These are phyloP conservation scores for Cordyceps cicadae DNA, from an alignment of 2,329 filamentous ascomycete species.

Conservation along the genomic window DNA sequence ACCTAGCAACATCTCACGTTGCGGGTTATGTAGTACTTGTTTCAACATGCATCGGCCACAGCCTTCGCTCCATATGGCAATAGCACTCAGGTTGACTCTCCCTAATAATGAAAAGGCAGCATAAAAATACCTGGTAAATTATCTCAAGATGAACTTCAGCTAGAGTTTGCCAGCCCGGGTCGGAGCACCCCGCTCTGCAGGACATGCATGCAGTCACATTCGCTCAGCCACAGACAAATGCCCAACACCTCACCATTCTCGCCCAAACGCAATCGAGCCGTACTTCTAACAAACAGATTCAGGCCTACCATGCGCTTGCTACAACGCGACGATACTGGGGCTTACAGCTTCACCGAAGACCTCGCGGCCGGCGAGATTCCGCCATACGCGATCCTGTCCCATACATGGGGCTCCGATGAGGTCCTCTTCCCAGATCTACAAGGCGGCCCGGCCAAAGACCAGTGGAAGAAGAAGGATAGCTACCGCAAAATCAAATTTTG, in stretches of 20 bases:
- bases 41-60: too few species aligned
- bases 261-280: background rate
- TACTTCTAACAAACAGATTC: background rate
- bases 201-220: too few species aligned
- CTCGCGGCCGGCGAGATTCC: conserved; percentile 7
- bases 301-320: background rate
- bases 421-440: conserved; percentile 21
- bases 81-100: too few species aligned
- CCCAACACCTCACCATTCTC: too few species aligned
- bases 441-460: background rate
- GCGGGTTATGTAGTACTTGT: background rate
- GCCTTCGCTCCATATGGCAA: too few species aligned
- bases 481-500: conserved; percentile 19
- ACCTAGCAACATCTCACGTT: background rate
- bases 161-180: too few species aligned
- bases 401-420: conserved; percentile 26
- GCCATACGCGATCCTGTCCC: conserved; percentile 28
- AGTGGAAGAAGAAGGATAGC: conserved; percentile 11
- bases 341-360: too few species aligned
- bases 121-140: too few species aligned
- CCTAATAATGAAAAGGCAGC: too few species aligned
- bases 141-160: too few species aligned
- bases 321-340: background rate
- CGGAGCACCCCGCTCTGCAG: too few species aligned
- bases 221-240: too few species aligned